Evolutionary conservation across 78 protist genomes (phyloP).

Genomic region (Bigelowiella natans): DNA sequence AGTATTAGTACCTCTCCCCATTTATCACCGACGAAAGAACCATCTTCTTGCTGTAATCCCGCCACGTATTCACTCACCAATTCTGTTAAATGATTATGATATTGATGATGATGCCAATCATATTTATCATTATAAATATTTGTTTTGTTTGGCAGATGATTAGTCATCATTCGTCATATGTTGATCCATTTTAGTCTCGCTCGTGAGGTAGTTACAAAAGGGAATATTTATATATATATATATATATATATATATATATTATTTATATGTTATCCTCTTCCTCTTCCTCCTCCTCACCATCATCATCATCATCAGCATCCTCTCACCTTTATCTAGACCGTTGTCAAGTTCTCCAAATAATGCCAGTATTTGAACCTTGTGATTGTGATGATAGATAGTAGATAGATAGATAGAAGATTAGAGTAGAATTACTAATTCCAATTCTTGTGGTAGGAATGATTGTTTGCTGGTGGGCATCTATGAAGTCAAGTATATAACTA

Average conservation of each 20-base stretch:
- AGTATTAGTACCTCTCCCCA: slow-evolving; percentile 93
- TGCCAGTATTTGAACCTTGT: not conserved
- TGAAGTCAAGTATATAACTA: too few species aligned
- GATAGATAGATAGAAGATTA: not conserved
- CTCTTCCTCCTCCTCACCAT: not conserved
- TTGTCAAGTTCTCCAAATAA: not conserved
- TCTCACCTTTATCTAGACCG: not conserved
- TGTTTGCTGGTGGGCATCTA: too few species aligned
- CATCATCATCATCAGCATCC: too few species aligned
- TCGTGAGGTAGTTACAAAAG: too few species aligned
- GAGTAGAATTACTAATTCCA: too few species aligned
- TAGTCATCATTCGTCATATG: too few species aligned
- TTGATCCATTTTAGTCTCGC: too few species aligned
- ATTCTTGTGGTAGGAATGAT: too few species aligned
- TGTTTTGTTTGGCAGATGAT: too few species aligned
- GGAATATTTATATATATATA: not conserved
- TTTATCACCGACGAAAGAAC: slow-evolving; percentile 90
- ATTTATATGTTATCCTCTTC: not conserved
- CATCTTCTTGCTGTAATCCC: slow-evolving; percentile 79
- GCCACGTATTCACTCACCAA: slow-evolving; percentile 26
- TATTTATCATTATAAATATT: too few species aligned
- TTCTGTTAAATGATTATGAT: too few species aligned
- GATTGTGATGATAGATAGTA: not conserved
- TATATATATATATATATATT: not conserved
- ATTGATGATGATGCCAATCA: too few species aligned